phyloP scores from a whole-genome alignment of 176 grass and related monocot genomes.

The Cenchrus fungigraminus region DNA sequence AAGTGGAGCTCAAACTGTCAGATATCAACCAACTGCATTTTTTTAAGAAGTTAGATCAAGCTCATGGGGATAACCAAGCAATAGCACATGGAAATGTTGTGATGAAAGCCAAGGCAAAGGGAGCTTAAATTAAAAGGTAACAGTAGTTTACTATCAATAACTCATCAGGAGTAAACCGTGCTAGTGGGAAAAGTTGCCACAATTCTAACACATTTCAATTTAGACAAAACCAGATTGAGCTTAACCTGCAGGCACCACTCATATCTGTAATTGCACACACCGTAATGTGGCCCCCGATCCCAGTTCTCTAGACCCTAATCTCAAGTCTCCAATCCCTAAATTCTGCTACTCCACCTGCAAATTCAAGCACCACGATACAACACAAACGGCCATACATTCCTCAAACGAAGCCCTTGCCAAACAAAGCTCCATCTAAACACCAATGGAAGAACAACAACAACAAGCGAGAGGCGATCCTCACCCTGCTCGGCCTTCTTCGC shows the following conservation, averaged over 20 bases:
- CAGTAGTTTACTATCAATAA: background rate
- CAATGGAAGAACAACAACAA: background rate
- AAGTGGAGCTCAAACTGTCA: slow-evolving; percentile 12
- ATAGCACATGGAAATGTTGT: background rate
- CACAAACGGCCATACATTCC: background rate
- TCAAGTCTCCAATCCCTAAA: background rate
- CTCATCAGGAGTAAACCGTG: background rate
- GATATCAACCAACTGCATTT: background rate
- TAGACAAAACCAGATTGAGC: background rate
- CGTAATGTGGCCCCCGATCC: background rate
- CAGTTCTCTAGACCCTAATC: background rate
- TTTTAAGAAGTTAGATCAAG: background rate
- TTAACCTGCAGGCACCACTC: background rate
- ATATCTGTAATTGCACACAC: background rate
- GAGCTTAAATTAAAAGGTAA: background rate
- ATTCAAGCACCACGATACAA: background rate
- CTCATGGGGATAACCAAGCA: background rate
- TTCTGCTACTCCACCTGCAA: background rate
- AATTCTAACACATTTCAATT: background rate
- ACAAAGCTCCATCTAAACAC: background rate
- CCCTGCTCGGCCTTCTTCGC: slow-evolving; percentile 88
- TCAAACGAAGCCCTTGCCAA: slow-evolving; percentile 6
- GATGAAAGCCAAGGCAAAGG: background rate
- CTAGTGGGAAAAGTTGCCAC: background rate
- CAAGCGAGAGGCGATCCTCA: slow-evolving; percentile 27